A percentile compares a stretch with the other conserved stretches of the same genome.
phyloP scores from a whole-genome alignment of 495 filamentous ascomycete genomes.

The Penicillium tannophilum region DNA sequence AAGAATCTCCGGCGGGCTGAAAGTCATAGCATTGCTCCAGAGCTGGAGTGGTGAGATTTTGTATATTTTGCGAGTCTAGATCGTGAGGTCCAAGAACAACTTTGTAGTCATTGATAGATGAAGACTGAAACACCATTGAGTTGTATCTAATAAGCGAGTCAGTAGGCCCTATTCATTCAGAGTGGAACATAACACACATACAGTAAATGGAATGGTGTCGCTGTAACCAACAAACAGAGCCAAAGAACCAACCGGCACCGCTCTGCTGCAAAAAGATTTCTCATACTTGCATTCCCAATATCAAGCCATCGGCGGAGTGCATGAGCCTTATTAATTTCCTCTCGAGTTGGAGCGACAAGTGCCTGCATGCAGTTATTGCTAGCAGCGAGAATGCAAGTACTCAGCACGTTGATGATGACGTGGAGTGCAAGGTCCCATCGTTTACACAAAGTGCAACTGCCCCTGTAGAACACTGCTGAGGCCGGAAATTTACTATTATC shows the following conservation, averaged over 20 bases:
- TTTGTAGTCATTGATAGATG: conserved; percentile 4
- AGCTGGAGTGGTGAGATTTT: conserved; percentile 9
- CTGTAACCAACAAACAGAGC: conserved; percentile 18
- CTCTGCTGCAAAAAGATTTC: conserved; percentile 18
- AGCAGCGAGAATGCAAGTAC: conserved; percentile 32
- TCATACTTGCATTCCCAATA: conserved; percentile 22
- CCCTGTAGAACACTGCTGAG: too few species aligned
- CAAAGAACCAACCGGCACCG: conserved; percentile 14
- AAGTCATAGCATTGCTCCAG: conserved; percentile 7
- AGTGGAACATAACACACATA: conserved; percentile 14
- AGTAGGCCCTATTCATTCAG: neutral
- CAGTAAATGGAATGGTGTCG: conserved; percentile 28
- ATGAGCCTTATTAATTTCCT: conserved; percentile 27
- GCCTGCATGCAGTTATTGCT: conserved; percentile 46
- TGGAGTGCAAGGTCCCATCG: conserved; percentile 22
- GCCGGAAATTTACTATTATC: too few species aligned
- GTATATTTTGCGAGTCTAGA: conserved; percentile 6
- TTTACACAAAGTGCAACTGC: too few species aligned
- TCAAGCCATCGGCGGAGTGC: conserved; percentile 23
- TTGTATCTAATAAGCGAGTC: conserved; percentile 15
- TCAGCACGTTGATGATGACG: conserved; percentile 36
- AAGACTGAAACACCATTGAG: conserved; percentile 18
- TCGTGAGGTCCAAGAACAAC: conserved; percentile 9
- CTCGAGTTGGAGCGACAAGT: conserved; percentile 30
- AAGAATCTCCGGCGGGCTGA: neutral